These are phyloP conservation scores for Cochlearia excelsa DNA, from an alignment of 345 rosid species.

Conservation along the genomic window DNA sequence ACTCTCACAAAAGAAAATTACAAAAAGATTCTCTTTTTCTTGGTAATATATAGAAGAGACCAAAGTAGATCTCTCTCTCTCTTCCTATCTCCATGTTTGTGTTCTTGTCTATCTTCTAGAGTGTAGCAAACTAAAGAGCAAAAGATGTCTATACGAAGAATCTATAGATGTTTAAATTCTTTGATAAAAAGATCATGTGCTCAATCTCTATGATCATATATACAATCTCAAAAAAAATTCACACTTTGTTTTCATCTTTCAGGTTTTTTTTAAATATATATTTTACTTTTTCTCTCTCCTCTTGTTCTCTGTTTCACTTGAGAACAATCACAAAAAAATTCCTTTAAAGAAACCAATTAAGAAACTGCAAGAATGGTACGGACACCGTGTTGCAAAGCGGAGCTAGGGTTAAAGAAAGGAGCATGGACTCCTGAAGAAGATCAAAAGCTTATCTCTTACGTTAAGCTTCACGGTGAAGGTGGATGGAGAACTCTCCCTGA, in stretches of 20 bases:
- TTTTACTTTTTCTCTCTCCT: not conserved
- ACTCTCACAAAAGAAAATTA: not conserved
- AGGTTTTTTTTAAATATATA: not conserved
- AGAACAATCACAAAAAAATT: conserved; percentile 5
- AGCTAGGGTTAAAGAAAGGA: not conserved
- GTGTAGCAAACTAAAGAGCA: not conserved
- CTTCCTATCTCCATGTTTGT: not conserved
- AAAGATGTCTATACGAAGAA: conserved; percentile 33
- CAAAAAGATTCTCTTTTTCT: not conserved
- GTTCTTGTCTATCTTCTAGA: conserved; percentile 1
- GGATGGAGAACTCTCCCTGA: not conserved
- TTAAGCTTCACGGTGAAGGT: not conserved
- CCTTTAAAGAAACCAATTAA: not conserved
- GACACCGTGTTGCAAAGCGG: not conserved
- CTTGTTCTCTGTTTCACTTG: conserved; percentile 17
- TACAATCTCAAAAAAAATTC: not conserved
- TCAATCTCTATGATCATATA: conserved; percentile 27
- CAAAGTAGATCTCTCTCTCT: conserved; percentile 6
- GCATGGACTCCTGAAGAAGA: not conserved
- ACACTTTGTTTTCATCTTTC: conserved; percentile 26
- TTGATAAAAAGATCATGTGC: conserved; percentile 40
- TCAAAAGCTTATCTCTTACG: not conserved
- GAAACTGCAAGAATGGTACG: not conserved
- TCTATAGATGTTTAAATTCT: conserved; percentile 33
- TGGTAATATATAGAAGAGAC: conserved; percentile 17